These are phyloP conservation scores for Picochlorum sp. DNA, from an alignment of 139 green algal species.

Conservation along the genomic window DNA sequence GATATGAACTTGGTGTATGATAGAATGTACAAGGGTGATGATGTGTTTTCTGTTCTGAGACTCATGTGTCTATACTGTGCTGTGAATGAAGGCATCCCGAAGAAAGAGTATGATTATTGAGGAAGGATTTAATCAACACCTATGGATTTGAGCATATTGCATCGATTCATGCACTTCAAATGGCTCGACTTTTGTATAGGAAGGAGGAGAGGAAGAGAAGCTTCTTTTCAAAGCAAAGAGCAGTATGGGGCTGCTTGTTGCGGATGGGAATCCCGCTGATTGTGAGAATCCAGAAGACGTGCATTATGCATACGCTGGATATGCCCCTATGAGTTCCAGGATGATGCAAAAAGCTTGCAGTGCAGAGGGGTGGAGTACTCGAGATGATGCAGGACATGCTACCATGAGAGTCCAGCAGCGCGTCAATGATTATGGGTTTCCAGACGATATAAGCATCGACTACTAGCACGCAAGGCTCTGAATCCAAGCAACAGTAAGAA, in stretches of 20 bases:
- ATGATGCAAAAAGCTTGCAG: constrained; percentile 62
- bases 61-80: constrained; percentile 66
- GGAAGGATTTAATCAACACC: constrained; percentile 63
- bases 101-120: constrained; percentile 60
- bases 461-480: neutral
- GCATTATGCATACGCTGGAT: constrained; percentile 54
- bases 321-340: constrained; percentile 76
- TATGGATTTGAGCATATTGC: constrained; percentile 84
- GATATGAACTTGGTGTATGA: constrained; percentile 37
- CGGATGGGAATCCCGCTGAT: constrained; percentile 46
- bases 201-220: constrained; percentile 8
- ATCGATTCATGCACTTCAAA: constrained; percentile 41
- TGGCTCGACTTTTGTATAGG: constrained; percentile 15
- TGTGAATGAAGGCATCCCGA: constrained; percentile 62
- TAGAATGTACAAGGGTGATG: constrained; percentile 52
- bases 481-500: neutral
- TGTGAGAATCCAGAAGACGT: constrained; percentile 40
- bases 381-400: constrained; percentile 41
- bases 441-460: constrained; percentile 6
- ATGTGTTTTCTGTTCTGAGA: constrained; percentile 62
- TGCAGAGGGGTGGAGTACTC: constrained; percentile 26
- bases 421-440: constrained; percentile 27
- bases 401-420: constrained; percentile 23
- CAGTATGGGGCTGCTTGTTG: constrained; percentile 52
- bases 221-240: constrained; percentile 33